Conservation (phyloP, 257 asterid species). For the Solanum microdontum region DNA sequence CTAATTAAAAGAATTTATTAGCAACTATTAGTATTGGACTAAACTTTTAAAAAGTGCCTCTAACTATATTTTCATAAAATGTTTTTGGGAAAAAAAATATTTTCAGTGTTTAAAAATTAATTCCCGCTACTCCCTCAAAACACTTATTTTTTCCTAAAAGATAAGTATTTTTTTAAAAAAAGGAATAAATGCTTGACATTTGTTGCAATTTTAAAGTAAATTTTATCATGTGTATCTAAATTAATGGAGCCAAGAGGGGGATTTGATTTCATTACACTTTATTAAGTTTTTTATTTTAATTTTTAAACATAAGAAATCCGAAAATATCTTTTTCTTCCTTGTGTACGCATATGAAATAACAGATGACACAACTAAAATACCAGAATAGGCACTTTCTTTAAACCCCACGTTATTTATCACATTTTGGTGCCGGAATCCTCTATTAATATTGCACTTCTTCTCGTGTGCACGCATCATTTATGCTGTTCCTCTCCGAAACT, state of each 20-base stretch:
- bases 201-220: neutral
- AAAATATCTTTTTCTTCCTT: neutral
- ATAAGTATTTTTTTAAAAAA: neutral
- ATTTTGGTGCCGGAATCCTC: neutral
- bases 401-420: neutral
- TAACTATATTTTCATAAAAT: neutral
- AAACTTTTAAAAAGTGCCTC: neutral
- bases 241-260: neutral
- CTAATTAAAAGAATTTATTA: neutral
- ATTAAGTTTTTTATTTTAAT: too few species aligned
- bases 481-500: neutral
- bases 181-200: too few species aligned
- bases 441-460: neutral
- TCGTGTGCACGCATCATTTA: neutral
- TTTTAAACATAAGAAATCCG: too few species aligned
- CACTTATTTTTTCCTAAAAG: too few species aligned
- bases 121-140: too few species aligned
- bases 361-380: neutral
- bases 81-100: neutral
- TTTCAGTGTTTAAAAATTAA: too few species aligned
- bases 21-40: neutral
- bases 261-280: neutral
- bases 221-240: neutral
- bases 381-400: neutral
- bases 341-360: neutral